A percentile compares a stretch with the other conserved stretches of the same genome.
Conservation (phyloP, 2,329 filamentous ascomycete genomes). For the Paraconiothyrium sp. region DNA sequence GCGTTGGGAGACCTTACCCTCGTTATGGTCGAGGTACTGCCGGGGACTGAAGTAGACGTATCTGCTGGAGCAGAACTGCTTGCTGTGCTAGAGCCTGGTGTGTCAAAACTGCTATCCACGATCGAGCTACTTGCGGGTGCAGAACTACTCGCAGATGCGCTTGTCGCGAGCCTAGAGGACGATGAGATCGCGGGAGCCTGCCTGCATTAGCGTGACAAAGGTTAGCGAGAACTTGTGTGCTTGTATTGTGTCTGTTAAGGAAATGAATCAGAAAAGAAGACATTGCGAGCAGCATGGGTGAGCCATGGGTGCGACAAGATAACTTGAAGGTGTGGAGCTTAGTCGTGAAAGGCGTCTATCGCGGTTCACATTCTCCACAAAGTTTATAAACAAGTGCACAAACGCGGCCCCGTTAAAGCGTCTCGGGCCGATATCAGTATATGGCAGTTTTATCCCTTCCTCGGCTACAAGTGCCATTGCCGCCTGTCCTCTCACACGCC, state of each 20-base stretch:
- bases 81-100: too few species aligned
- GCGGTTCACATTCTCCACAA: neutral
- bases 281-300: neutral
- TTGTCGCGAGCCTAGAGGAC: neutral
- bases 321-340: neutral
- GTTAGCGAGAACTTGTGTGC: neutral
- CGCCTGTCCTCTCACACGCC: neutral
- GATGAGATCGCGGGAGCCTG: neutral
- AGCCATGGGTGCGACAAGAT: neutral
- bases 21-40: neutral
- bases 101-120: too few species aligned
- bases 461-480: neutral
- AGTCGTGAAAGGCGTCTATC: neutral
- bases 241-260: neutral
- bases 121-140: too few species aligned
- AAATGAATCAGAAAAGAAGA: neutral
- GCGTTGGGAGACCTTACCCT: conserved; percentile 8
- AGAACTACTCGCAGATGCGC: too few species aligned
- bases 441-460: neutral
- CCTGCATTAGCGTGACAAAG: neutral
- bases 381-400: neutral
- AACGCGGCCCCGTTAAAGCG: neutral
- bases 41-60: neutral
- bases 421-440: neutral
- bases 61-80: too few species aligned